Conservation (phyloP, 306 rosid species). For the Prunus campanulata region DNA sequence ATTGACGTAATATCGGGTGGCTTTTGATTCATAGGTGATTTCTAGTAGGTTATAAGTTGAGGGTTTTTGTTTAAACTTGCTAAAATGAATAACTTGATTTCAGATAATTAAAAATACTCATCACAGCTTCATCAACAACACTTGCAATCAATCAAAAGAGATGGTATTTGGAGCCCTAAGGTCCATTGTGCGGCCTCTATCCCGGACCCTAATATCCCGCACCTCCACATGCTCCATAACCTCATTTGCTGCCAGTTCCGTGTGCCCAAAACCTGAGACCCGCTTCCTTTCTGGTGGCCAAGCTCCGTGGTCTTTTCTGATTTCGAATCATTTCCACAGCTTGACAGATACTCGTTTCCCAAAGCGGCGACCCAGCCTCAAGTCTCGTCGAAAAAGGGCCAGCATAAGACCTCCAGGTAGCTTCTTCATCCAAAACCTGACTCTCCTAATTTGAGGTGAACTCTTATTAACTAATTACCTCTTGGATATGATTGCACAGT, state of each 20-base stretch:
- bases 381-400: constrained; percentile 75
- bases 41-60: no score
- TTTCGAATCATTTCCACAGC: constrained; percentile 53
- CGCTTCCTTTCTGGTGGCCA: constrained; percentile 20
- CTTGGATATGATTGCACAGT: neutral
- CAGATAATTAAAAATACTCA: neutral
- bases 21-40: no score
- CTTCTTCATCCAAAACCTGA: neutral
- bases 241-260: constrained; percentile 25
- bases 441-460: neutral
- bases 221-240: constrained; percentile 3
- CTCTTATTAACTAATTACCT: neutral
- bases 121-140: neutral
- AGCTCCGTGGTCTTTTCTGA: constrained; percentile 45
- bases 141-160: neutral
- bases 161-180: constrained; percentile 70
- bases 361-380: constrained; percentile 66
- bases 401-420: constrained; percentile 70
- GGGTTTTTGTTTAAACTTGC: neutral
- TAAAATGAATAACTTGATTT: neutral
- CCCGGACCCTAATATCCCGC: constrained; percentile 33
- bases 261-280: constrained; percentile 18
- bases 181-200: constrained; percentile 49
- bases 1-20: no score
- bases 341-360: constrained; percentile 84